These are phyloP conservation scores for Hypoxylon rubiginosum DNA, from an alignment of 2,329 filamentous ascomycete species.

Conservation along the genomic window DNA sequence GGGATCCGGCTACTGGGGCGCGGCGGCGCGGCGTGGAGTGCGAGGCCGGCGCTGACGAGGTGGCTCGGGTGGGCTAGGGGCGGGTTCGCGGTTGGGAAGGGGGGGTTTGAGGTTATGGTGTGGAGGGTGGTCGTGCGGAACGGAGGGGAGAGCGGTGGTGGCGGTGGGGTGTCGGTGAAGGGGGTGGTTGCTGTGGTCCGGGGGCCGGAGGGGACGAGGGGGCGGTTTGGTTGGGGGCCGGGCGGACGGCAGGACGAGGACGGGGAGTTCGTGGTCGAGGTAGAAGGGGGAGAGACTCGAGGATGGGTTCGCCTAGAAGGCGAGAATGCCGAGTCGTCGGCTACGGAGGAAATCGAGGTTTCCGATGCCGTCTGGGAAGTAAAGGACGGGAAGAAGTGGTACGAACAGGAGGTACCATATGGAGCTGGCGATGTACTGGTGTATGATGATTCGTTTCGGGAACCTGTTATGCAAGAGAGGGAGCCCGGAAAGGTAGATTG, in stretches of 20 bases:
- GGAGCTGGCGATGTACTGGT: constrained; percentile 12
- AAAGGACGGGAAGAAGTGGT: constrained; percentile 28
- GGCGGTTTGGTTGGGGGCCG: constrained; percentile 42
- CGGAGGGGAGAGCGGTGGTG: constrained; percentile 5
- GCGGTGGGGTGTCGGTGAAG: no score
- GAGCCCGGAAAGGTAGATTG: constrained; percentile 32
- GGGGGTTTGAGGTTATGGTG: constrained; percentile 53
- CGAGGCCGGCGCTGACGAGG: constrained; percentile 49
- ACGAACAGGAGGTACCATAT: constrained; percentile 20
- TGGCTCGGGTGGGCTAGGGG: constrained; percentile 54
- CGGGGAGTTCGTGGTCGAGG: constrained; percentile 1
- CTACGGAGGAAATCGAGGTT: constrained; percentile 24
- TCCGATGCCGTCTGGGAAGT: neutral
- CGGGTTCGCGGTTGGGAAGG: constrained; percentile 54
- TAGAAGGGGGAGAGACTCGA: constrained; percentile 24
- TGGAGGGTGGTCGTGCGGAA: constrained; percentile 35
- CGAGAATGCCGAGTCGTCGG: neutral
- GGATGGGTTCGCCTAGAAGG: constrained; percentile 26
- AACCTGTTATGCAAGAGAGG: constrained; percentile 32
- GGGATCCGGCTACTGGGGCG: constrained; percentile 50
- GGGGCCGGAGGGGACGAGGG: constrained; percentile 34
- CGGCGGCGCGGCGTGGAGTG: constrained; percentile 46
- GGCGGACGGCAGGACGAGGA: constrained; percentile 12
- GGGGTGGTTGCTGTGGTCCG: constrained; percentile 29
- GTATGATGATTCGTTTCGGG: constrained; percentile 31